Evolutionary conservation across 1,284 basidiomycete genomes (phyloP), one percentile per base, ranked within the genome.

Genomic region (Golubevia pallescens): DNA sequence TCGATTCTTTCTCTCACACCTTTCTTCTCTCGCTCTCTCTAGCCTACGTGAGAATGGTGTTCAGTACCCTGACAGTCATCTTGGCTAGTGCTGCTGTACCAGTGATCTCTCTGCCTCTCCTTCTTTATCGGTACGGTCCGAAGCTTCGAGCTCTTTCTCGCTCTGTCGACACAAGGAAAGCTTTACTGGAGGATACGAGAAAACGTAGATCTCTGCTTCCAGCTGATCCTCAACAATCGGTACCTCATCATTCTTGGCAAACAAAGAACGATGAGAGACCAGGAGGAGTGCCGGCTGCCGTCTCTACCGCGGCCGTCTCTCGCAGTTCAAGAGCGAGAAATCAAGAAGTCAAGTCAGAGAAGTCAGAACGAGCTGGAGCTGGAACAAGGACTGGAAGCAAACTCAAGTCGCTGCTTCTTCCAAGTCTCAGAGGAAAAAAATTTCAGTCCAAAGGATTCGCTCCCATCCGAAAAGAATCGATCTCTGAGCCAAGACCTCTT

Each of bases 51-150:
- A 66, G 62, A 64, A 42, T 71, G 8, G 62, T 61, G 4, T 69
- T 66, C 28, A 60, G 63, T 23, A 63, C 64, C 8, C 65, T 60
- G 23, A 58, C 68, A 20, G 60, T 74, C 52, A 66, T 72, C 60
- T 66, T 74, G 51, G 68, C 73, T 7, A 68, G 69, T 2, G 62
- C 24, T 1, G 20, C 66, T 16, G 56, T 74, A 24, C 24, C 65
- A 2, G 57, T 66, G 3, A 23, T 63, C 2, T 38, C 65, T 51
- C 8, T 54, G 14, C 21, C 69, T 42, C 52, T 74, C 13, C 59
- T 62, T 23, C 65, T 74, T 19, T 74, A 62, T 21, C 51, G 68
- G 21, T 72, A 72, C 58, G 70, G 73, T 1, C 66, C 67, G 2
- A 63, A 62, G 23, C 42, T 61, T 1, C 60, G 73, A 13, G 8